phyloP scores from a whole-genome alignment of 805 yeast genomes.

The Schwanniomyces pseudopolymorphus region DNA sequence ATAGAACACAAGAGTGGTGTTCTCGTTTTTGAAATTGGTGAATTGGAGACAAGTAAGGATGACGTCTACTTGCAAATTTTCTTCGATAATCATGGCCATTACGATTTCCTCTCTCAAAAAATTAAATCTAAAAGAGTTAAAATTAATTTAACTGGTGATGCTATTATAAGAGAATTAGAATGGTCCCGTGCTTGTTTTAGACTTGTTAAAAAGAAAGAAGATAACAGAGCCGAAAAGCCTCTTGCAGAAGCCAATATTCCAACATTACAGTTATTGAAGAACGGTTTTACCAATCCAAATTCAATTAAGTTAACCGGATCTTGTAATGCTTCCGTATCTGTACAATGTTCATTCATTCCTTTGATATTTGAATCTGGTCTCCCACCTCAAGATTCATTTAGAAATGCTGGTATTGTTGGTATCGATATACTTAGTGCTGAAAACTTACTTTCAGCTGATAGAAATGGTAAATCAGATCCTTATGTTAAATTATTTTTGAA shows the following conservation, averaged over 20 bases:
- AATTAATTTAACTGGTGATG: constrained; percentile 61
- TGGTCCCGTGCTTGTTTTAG: constrained; percentile 67
- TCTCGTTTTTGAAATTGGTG: constrained; percentile 62
- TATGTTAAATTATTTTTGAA: constrained; percentile 69
- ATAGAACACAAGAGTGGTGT: constrained; percentile 70
- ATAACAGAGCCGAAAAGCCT: constrained; percentile 55
- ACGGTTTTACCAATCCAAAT: constrained; percentile 63
- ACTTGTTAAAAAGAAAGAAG: constrained; percentile 53
- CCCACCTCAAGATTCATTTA: constrained; percentile 72
- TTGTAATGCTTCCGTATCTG: constrained; percentile 50
- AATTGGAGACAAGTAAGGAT: constrained; percentile 54
- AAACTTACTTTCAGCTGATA: constrained; percentile 79
- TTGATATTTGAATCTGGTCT: constrained; percentile 51
- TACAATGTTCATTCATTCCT: constrained; percentile 81
- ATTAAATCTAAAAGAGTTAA: constrained; percentile 42
- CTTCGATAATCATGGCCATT: constrained; percentile 72
- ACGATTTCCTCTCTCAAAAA: constrained; percentile 57
- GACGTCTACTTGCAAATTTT: constrained; percentile 69
- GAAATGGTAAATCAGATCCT: constrained; percentile 93
- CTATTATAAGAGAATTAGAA: constrained; percentile 72
- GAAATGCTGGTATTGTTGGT: constrained; percentile 69
- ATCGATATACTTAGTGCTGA: constrained; percentile 64
- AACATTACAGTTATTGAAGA: constrained; percentile 61
- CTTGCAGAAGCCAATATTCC: constrained; percentile 66
- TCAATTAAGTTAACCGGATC: constrained; percentile 55